A percentile compares a stretch with the other conserved stretches of the same genome.
Evolutionary conservation across 257 asterid species (phyloP).

Genomic region (Gentiana macrophylla): DNA sequence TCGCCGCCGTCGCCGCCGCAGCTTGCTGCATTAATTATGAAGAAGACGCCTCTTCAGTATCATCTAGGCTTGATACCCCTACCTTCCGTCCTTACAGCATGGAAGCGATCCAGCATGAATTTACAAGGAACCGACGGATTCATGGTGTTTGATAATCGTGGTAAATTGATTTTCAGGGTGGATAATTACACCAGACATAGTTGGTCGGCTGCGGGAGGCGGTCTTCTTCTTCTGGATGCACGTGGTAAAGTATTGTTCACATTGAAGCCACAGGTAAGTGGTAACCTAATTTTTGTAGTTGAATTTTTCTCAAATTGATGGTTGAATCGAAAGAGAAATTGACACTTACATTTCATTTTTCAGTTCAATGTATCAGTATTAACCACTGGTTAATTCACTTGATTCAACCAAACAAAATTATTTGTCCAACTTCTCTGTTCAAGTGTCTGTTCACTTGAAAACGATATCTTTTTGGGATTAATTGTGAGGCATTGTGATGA

Average conservation of each 20-base stretch:
- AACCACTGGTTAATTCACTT: neutral
- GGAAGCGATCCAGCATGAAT: slow-evolving; percentile 37
- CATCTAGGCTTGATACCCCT: neutral
- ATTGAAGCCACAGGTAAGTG: slow-evolving; percentile 27
- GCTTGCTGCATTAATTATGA: neutral
- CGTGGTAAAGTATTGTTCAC: slow-evolving; percentile 23
- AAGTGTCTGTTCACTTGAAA: too few species aligned
- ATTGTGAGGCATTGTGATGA: too few species aligned
- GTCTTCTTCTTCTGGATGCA: slow-evolving; percentile 35
- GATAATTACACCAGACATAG: slow-evolving; percentile 26
- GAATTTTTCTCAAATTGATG: too few species aligned
- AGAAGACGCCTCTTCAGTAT: neutral
- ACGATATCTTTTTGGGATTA: too few species aligned
- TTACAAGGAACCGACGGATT: slow-evolving; percentile 38
- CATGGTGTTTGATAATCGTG: slow-evolving; percentile 23
- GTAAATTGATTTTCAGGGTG: slow-evolving; percentile 25
- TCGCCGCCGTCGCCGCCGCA: neutral
- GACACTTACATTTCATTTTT: too few species aligned
- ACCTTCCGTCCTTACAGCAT: slow-evolving; percentile 21
- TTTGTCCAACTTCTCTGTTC: neutral
- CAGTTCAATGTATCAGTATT: too few species aligned
- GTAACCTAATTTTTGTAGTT: too few species aligned
- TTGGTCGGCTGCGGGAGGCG: slow-evolving; percentile 12
- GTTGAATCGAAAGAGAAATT: neutral
- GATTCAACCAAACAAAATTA: neutral